These are phyloP conservation scores for Chlorella sp. DNA, from an alignment of 139 green algal genomes.

Conservation along the genomic window DNA sequence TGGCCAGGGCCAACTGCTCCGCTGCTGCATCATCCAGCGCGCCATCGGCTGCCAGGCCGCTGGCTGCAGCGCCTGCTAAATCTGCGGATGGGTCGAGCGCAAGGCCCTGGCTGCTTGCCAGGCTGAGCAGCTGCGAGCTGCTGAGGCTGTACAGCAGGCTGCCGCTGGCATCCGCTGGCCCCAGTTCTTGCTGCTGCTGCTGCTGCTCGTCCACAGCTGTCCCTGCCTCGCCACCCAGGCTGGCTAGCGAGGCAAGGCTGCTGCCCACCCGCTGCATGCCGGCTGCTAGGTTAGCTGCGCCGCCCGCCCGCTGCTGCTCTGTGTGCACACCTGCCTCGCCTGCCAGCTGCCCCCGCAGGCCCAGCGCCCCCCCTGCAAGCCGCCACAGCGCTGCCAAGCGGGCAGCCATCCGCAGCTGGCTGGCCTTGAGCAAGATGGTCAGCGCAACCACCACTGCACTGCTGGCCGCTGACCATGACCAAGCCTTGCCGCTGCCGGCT, in stretches of 20 bases:
- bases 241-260: slow-evolving; percentile 3
- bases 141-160: neutral
- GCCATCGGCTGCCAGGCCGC: neutral
- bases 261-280: neutral
- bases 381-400: neutral
- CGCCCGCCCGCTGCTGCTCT: neutral
- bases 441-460: slow-evolving; percentile 5
- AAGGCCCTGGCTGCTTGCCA: neutral
- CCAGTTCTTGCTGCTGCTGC: too few relatives aligned
- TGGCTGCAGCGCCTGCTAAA: neutral
- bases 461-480: slow-evolving; percentile 28
- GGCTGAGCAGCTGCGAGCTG: neutral
- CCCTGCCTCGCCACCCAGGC: neutral
- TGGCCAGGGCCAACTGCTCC: neutral
- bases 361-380: neutral
- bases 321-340: neutral
- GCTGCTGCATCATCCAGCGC: neutral
- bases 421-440: slow-evolving; percentile 22
- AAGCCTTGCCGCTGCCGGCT: neutral
- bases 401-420: slow-evolving; percentile 3
- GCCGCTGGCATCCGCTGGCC: too few relatives aligned
- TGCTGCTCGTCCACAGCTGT: neutral
- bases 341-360: neutral
- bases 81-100: neutral
- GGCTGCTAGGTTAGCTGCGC: neutral